Evolutionary conservation across 306 rosid species (phyloP).

Genomic region (Potentilla sterilis): DNA sequence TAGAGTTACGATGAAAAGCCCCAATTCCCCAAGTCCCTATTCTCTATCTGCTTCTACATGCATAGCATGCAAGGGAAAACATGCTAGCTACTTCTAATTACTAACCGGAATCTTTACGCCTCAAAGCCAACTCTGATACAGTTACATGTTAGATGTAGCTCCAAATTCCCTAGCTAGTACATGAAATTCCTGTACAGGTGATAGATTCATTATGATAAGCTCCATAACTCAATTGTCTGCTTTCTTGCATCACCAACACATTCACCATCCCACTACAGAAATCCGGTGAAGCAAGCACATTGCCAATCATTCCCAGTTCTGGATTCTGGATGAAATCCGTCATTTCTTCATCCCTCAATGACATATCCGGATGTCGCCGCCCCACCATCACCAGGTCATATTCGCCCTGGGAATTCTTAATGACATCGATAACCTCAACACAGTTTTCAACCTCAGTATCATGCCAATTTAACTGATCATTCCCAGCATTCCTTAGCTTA

Average conservation of each 20-base stretch:
- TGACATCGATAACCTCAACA: conserved; percentile 20
- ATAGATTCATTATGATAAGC: not conserved
- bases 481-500: conserved; percentile 28
- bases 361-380: no score
- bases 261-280: conserved; percentile 40
- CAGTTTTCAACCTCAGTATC: conserved; percentile 44
- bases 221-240: not conserved
- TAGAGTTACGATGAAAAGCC: not conserved
- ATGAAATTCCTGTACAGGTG: not conserved
- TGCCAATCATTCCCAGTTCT: conserved; percentile 49
- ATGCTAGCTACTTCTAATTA: no score
- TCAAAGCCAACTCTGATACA: no score
- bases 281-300: conserved; percentile 47
- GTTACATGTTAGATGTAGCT: no score
- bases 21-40: not conserved
- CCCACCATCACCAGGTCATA: conserved; percentile 47
- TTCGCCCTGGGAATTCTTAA: conserved; percentile 1
- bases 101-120: no score
- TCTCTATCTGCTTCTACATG: not conserved
- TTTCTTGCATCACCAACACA: no score
- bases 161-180: not conserved
- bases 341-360: conserved; percentile 51
- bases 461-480: conserved; percentile 2
- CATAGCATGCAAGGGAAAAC: no score
- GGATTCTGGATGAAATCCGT: conserved; percentile 39